Conservation (phyloP, 2,329 filamentous ascomycete species). For the Dactylellina cionopaga region DNA sequence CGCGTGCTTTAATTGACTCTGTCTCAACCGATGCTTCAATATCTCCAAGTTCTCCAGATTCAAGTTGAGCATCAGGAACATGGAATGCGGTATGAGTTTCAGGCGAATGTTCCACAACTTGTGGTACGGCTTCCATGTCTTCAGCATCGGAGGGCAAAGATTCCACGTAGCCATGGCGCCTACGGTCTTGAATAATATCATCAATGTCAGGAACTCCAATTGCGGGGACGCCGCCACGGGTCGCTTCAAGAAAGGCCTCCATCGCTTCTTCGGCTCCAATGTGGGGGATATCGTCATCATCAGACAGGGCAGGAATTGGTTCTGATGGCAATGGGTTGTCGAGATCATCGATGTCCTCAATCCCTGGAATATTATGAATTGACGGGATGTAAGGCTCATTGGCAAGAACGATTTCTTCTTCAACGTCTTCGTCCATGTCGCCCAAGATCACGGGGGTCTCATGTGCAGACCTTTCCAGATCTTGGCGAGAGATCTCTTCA, state of each 20-base stretch:
- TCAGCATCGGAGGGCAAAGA: slow-evolving; percentile 39
- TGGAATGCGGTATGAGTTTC: neutral
- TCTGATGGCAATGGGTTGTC: slow-evolving; percentile 6
- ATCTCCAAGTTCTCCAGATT: neutral
- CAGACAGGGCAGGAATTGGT: slow-evolving; percentile 7
- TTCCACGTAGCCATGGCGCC: slow-evolving; percentile 14
- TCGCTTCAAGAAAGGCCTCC: slow-evolving; percentile 3
- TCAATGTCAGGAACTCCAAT: slow-evolving; percentile 6
- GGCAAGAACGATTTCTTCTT: slow-evolving; percentile 37
- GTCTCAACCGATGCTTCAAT: neutral
- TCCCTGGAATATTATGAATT: neutral
- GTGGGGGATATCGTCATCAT: neutral
- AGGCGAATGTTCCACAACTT: neutral
- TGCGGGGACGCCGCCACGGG: neutral
- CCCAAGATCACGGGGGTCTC: slow-evolving; percentile 3
- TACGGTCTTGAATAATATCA: slow-evolving; percentile 8
- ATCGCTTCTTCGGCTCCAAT: neutral
- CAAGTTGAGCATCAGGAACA: neutral
- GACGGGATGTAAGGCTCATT: slow-evolving; percentile 27
- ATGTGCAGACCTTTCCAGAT: neutral
- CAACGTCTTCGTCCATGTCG: slow-evolving; percentile 35
- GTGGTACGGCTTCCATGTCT: slow-evolving; percentile 14
- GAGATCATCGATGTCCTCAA: slow-evolving; percentile 19
- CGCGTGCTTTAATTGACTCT: slow-evolving; percentile 3
- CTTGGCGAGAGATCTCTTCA: neutral